Conservation (phyloP, 2,329 filamentous ascomycete species). For the Neonectria coccinea region DNA sequence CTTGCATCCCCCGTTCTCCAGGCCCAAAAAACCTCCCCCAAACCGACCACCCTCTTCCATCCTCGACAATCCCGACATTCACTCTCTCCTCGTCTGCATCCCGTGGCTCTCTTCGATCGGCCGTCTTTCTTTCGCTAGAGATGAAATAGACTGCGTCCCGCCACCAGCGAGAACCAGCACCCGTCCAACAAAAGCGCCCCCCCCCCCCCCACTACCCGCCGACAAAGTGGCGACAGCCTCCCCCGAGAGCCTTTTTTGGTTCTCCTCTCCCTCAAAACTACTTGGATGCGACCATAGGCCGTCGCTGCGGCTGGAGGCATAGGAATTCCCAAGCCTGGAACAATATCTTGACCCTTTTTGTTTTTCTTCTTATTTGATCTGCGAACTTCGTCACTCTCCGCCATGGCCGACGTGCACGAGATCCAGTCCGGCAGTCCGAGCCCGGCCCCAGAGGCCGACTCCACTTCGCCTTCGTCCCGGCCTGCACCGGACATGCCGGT, state of each 20-base stretch:
- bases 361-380: neutral
- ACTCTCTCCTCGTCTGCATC: conserved; percentile 19
- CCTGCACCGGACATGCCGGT: conserved; percentile 45
- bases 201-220: conserved; percentile 29
- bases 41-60: conserved; percentile 26
- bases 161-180: conserved; percentile 32
- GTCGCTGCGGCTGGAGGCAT: conserved; percentile 4
- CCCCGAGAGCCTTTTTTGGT: conserved; percentile 4
- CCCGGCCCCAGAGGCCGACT: conserved; percentile 39
- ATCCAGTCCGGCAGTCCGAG: conserved; percentile 44
- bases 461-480: conserved; percentile 43
- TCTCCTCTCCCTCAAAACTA: neutral
- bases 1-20: conserved; percentile 21
- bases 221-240: conserved; percentile 26
- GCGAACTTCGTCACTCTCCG: conserved; percentile 15
- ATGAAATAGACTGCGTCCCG: conserved; percentile 42
- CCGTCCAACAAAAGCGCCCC: conserved; percentile 19
- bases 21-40: conserved; percentile 25
- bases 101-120: conserved; percentile 12
- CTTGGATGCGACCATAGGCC: conserved; percentile 15
- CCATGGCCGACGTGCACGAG: conserved; percentile 45
- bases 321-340: conserved; percentile 2
- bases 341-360: neutral
- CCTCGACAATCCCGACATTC: conserved; percentile 29
- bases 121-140: conserved; percentile 30